A percentile compares a stretch with the other conserved stretches of the same genome.
Evolutionary conservation across 1,139 yeast species (phyloP).

Genomic region (Casaregolazyma suthepensis): DNA sequence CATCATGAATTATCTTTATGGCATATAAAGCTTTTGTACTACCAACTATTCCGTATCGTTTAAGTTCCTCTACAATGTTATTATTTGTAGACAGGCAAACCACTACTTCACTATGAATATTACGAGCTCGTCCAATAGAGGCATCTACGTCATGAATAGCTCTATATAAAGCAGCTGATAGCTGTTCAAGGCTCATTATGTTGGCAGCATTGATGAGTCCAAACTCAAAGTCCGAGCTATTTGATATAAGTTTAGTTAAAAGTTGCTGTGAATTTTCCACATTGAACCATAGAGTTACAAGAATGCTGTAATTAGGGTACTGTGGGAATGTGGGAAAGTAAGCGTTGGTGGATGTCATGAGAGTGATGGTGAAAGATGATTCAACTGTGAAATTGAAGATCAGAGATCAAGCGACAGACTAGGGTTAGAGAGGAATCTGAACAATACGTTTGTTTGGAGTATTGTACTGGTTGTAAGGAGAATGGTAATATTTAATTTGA

Average conservation of each 20-base stretch:
- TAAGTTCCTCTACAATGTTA: constrained; percentile 44
- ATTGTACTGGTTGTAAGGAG: too few species aligned
- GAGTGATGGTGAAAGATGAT: neutral
- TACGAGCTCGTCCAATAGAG: constrained; percentile 42
- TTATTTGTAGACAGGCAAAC: constrained; percentile 48
- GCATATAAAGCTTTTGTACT: constrained; percentile 33
- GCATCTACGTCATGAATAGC: constrained; percentile 41
- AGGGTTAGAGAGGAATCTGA: too few species aligned
- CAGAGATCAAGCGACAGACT: too few species aligned
- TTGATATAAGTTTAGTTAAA: constrained; percentile 23
- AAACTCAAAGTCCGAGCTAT: constrained; percentile 37
- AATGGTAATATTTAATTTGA: too few species aligned
- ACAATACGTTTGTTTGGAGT: too few species aligned
- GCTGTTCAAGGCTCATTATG: constrained; percentile 42
- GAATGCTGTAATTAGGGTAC: constrained; percentile 34
- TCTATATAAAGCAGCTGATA: constrained; percentile 45
- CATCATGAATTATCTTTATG: constrained; percentile 30
- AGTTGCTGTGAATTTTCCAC: constrained; percentile 40
- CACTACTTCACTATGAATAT: constrained; percentile 48
- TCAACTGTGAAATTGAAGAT: too few species aligned
- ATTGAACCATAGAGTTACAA: constrained; percentile 37
- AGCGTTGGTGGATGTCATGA: neutral
- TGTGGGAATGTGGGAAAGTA: constrained; percentile 35
- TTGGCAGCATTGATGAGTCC: constrained; percentile 46
- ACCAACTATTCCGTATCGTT: constrained; percentile 42